Evolutionary conservation across 1,139 yeast genomes (phyloP).

Genomic region (Hansenula sp.): DNA sequence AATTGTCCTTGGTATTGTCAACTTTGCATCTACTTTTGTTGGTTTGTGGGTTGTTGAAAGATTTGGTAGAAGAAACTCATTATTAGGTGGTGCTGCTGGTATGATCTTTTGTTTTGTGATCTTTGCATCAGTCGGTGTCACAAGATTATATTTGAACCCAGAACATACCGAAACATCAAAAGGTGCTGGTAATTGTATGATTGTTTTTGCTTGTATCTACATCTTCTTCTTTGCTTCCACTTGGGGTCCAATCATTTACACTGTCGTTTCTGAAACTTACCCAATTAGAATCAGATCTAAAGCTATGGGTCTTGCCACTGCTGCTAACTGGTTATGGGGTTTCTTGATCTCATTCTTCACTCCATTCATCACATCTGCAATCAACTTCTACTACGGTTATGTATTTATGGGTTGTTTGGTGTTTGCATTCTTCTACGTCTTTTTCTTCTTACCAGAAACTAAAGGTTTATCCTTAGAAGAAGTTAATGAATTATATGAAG

Average conservation of each 20-base stretch:
- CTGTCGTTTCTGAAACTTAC: constrained; percentile 65
- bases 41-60: constrained; percentile 62
- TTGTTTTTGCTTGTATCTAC: constrained; percentile 68
- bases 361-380: constrained; percentile 54
- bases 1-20: constrained; percentile 69
- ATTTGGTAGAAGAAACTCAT: constrained; percentile 62
- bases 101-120: constrained; percentile 61
- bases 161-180: constrained; percentile 27
- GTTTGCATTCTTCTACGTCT: constrained; percentile 55
- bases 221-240: constrained; percentile 74
- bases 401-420: constrained; percentile 65
- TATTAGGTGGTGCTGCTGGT: constrained; percentile 56
- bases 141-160: constrained; percentile 52
- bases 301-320: constrained; percentile 67
- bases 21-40: constrained; percentile 66
- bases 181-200: constrained; percentile 68
- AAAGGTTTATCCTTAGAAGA: constrained; percentile 67
- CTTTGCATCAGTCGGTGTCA: constrained; percentile 63
- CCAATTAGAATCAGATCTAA: constrained; percentile 59
- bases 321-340: constrained; percentile 72
- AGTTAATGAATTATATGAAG: constrained; percentile 49
- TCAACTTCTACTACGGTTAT: constrained; percentile 59
- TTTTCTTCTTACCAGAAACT: constrained; percentile 63
- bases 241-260: constrained; percentile 79
- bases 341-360: constrained; percentile 72